Evolutionary conservation across 2,329 filamentous ascomycete species (phyloP).

Genomic region (Monilinia fructigena): DNA sequence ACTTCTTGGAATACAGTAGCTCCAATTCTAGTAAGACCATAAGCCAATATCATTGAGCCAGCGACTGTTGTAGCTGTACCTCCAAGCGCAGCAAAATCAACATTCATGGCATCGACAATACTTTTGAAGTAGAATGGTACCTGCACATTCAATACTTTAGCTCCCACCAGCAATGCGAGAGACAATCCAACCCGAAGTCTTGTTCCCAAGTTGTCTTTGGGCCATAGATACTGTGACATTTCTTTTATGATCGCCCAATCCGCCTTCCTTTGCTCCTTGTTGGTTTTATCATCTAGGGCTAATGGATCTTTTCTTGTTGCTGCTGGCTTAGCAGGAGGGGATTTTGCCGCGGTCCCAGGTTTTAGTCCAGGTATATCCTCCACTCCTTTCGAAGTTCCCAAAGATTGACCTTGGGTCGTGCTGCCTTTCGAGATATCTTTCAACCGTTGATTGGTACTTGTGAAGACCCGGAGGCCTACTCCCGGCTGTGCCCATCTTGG

Average conservation of each 20-base stretch:
- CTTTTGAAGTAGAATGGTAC: slow-evolving; percentile 99
- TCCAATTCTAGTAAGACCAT: slow-evolving; percentile 84
- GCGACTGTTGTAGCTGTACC: slow-evolving; percentile 87
- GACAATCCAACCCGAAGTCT: slow-evolving; percentile 83
- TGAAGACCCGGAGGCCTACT: slow-evolving; percentile 36
- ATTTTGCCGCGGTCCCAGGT: slow-evolving; percentile 33
- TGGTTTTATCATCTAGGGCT: slow-evolving; percentile 64
- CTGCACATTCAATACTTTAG: slow-evolving; percentile 95
- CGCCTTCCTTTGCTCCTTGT: slow-evolving; percentile 87
- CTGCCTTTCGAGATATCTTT: slow-evolving; percentile 32
- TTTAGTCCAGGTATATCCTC: slow-evolving; percentile 31
- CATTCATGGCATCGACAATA: slow-evolving; percentile 97
- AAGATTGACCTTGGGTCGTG: slow-evolving; percentile 30
- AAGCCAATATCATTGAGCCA: slow-evolving; percentile 89
- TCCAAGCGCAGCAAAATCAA: slow-evolving; percentile 83
- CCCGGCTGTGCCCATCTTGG: slow-evolving; percentile 32
- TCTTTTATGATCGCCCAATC: slow-evolving; percentile 99
- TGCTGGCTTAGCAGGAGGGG: slow-evolving; percentile 26
- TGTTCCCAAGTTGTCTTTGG: slow-evolving; percentile 79
- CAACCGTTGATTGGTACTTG: slow-evolving; percentile 32
- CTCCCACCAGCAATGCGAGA: slow-evolving; percentile 78
- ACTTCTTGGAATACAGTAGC: slow-evolving; percentile 90
- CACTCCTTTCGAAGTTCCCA: slow-evolving; percentile 28
- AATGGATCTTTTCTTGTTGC: slow-evolving; percentile 52
- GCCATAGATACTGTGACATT: slow-evolving; percentile 96